Conservation (phyloP, 2,329 filamentous ascomycete genomes). For the Emmonsiellopsis sp. region DNA sequence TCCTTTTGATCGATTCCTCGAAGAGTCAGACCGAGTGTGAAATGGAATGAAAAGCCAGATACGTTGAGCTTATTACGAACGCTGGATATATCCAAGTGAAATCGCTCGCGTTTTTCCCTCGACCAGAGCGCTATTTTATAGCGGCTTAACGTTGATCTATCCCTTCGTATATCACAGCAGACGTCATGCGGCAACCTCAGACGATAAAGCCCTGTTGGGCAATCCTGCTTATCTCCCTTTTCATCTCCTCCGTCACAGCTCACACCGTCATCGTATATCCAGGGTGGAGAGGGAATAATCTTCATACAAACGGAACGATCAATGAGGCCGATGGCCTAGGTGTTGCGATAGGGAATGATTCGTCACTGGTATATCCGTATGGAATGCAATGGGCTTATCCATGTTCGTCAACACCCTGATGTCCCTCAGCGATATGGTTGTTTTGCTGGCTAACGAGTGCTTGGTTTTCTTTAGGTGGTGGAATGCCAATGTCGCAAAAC, state of each 20-base stretch:
- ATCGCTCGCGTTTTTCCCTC: neutral
- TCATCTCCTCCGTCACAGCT: constrained; percentile 33
- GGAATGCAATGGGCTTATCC: constrained; percentile 96
- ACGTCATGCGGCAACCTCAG: constrained; percentile 20
- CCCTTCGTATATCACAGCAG: neutral
- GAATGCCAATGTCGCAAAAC: constrained; percentile 66
- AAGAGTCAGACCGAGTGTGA: neutral
- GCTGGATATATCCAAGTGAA: neutral
- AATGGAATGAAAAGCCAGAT: neutral
- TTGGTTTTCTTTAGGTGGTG: constrained; percentile 57
- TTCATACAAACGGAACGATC: constrained; percentile 61
- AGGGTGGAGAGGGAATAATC: constrained; percentile 78
- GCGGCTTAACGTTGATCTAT: constrained; percentile 5
- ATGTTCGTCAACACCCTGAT: constrained; percentile 52
- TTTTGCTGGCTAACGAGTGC: constrained; percentile 5
- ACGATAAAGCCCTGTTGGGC: constrained; percentile 20
- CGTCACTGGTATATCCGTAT: constrained; percentile 57
- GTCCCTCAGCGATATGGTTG: neutral
- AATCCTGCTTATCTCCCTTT: constrained; percentile 26
- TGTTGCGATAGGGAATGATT: constrained; percentile 33
- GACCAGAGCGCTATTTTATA: constrained; percentile 5
- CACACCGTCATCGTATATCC: constrained; percentile 83
- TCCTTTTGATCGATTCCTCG: neutral
- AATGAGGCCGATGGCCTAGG: constrained; percentile 38
- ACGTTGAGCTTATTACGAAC: neutral